Evolutionary conservation across 2,329 filamentous ascomycete genomes (phyloP), one percentile per base, ranked within the genome.

Genomic region (Fusarium sp.): DNA sequence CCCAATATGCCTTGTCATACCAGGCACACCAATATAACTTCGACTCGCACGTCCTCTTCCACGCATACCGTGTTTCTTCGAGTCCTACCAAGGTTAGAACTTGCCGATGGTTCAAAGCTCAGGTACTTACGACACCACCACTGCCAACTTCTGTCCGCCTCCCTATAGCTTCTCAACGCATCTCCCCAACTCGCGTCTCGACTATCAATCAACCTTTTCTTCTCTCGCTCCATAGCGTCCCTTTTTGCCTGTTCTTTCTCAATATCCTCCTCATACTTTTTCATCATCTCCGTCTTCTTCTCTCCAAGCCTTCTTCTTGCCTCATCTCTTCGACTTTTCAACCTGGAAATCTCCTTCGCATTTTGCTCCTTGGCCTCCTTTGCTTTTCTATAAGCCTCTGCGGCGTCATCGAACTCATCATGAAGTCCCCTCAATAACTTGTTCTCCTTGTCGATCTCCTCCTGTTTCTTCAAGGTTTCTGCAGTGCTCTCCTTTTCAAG

Each of bases 251-350:
- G 1, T 1, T 44, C 41, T 44, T 44, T 44, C 41, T 44, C 6
- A 0, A 44, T 44, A 0, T 44, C 41, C 0, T 44, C 41, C 0
- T 44, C 41, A 24, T 44, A 24, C 41, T 22, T 44, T 0, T 44
- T 44, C 41, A 1, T 24, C 0, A 44, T 24, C 4, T 44, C 41
- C 4, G 15, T 44, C n/a, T 44, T 44, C 10, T 44, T 44, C 9
- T 44, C 15, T 4, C 41, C 41, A 5, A 44, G 41, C 6, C 2
- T 44, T 44, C 41, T 42, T 17, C 41, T 42, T 42, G 41, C 41
- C 41, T 42, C 41, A 8, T 42, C 41, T 24, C 41, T 42, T 6
- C 1, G 6, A 24, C 3, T 3, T 24, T 42, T 9, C 41, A 42
- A 42, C 1, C 14, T 42, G 7, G 4, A 2, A 24, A 44, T 24